phyloP scores from a whole-genome alignment of 352 stramenopile species.

The Pythium oligandrum region DNA sequence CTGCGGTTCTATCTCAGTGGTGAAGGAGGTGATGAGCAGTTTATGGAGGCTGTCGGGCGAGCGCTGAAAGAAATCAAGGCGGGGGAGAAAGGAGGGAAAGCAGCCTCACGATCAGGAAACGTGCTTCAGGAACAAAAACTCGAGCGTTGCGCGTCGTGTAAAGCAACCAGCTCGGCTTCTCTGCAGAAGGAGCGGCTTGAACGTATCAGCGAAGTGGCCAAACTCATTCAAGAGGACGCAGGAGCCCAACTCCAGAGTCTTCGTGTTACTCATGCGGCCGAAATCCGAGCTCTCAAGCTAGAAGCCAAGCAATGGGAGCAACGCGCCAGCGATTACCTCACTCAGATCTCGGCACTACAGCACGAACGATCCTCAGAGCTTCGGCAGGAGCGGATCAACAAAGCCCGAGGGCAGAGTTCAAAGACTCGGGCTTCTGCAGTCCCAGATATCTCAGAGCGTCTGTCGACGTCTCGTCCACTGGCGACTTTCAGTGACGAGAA shows the following conservation, averaged over 20 bases:
- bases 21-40: constrained; percentile 20
- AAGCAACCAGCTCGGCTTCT: background rate
- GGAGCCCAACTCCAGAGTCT: constrained; percentile 20
- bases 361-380: constrained; percentile 2
- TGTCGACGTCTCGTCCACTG: background rate
- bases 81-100: constrained; percentile 7
- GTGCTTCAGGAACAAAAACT: constrained; percentile 5
- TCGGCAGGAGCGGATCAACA: background rate
- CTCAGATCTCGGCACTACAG: constrained; percentile 19
- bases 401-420: no score
- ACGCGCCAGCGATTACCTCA: constrained; percentile 18
- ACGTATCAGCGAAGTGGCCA: constrained; percentile 20
- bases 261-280: constrained; percentile 12
- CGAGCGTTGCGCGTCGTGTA: background rate
- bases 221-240: constrained; percentile 22
- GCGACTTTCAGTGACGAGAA: constrained; percentile 3
- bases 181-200: constrained; percentile 15
- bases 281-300: constrained; percentile 11
- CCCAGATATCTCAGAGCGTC: background rate
- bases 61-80: constrained; percentile 45
- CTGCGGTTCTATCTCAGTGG: constrained; percentile 46
- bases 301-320: constrained; percentile 17
- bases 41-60: constrained; percentile 45
- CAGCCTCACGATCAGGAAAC: background rate
- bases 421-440: background rate